Evolutionary conservation across 306 rosid species (phyloP).

Genomic region (Mimosa bimucronata): DNA sequence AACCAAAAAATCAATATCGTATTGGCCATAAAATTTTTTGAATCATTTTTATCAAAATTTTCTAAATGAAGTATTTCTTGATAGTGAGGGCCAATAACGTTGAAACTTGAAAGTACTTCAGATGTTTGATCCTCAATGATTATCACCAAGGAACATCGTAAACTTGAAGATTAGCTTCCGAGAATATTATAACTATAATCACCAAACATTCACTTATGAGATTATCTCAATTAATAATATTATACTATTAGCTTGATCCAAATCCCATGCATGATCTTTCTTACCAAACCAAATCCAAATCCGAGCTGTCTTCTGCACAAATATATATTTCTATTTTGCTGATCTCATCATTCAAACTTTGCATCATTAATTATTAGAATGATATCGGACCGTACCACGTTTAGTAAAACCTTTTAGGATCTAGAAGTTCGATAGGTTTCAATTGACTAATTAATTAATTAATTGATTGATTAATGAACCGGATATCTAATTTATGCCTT

Average conservation of each 20-base stretch:
- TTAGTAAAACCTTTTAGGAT: background rate
- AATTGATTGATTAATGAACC: no score
- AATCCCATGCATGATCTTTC: constrained; percentile 11
- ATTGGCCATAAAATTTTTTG: background rate
- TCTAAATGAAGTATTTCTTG: background rate
- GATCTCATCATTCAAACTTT: background rate
- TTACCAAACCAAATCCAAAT: background rate
- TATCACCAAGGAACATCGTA: background rate
- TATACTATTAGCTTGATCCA: background rate
- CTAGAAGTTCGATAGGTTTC: background rate
- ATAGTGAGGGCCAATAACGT: background rate
- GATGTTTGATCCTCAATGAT: background rate
- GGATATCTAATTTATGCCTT: background rate
- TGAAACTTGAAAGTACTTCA: background rate
- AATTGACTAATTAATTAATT: background rate
- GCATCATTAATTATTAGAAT: background rate
- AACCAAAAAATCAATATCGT: no score
- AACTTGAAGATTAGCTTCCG: background rate
- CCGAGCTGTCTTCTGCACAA: background rate
- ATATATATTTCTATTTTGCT: background rate
- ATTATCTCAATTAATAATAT: background rate
- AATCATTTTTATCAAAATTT: background rate
- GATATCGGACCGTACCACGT: background rate
- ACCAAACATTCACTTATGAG: background rate
- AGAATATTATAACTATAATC: background rate